phyloP scores from a whole-genome alignment of 78 protist genomes.

The Speleostelium caveatum region DNA sequence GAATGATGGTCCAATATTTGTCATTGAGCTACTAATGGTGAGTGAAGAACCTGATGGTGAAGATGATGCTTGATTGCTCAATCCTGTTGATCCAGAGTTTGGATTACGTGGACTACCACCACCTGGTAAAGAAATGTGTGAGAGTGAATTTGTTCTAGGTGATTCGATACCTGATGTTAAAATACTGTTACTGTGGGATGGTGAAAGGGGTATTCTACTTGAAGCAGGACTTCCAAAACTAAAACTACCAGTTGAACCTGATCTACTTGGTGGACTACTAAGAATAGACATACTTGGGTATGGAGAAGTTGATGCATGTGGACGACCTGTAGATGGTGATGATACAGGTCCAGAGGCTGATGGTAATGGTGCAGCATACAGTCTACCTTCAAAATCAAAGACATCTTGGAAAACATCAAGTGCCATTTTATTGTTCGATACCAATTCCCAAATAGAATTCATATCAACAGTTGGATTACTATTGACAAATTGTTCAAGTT shows the following conservation, averaged over 20 bases:
- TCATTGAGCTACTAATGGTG: background rate
- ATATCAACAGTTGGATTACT: conserved; percentile 8
- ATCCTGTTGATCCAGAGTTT: too few relatives aligned
- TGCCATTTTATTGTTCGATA: background rate
- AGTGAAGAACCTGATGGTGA: background rate
- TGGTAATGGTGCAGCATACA: conserved; percentile 6
- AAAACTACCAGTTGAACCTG: conserved; percentile 55
- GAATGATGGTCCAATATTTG: background rate
- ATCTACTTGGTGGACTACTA: conserved; percentile 39
- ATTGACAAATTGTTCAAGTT: conserved; percentile 3
- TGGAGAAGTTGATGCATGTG: conserved; percentile 46
- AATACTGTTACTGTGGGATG: background rate
- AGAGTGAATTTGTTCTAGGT: conserved; percentile 27
- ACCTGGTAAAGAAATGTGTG: background rate
- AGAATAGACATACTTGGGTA: background rate
- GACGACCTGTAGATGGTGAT: background rate
- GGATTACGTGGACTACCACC: conserved; percentile 10
- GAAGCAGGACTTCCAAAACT: conserved; percentile 19
- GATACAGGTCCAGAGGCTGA: background rate
- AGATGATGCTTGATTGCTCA: background rate
- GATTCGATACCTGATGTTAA: conserved; percentile 32
- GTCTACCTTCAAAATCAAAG: conserved; percentile 15
- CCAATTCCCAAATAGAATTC: conserved; percentile 8
- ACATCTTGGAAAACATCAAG: conserved; percentile 60
- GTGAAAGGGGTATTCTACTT: conserved; percentile 15